Evolutionary conservation across 768 basidiomycete species (phyloP).

Genomic region (Rubroboletus pulcherrimus): DNA sequence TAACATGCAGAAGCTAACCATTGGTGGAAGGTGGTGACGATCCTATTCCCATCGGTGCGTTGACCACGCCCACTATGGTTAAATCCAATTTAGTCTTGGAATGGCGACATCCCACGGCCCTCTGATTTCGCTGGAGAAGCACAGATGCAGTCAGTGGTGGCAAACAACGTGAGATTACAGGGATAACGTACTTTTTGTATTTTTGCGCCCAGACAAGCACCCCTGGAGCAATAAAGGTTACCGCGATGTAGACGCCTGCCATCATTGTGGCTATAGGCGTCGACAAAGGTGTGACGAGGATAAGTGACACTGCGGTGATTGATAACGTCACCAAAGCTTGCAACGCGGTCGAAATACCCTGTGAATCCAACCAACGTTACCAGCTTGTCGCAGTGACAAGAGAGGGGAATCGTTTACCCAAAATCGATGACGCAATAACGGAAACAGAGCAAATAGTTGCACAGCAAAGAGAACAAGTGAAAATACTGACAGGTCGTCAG

Average conservation of each 20-base stretch:
- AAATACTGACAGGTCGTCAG: slow-evolving; percentile 82
- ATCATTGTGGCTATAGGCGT: slow-evolving; percentile 52
- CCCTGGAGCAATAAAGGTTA: slow-evolving; percentile 71
- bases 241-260: slow-evolving; percentile 44
- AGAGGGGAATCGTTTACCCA: slow-evolving; percentile 44
- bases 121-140: slow-evolving; percentile 69
- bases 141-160: slow-evolving; percentile 7
- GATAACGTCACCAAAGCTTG: slow-evolving; percentile 52
- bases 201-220: slow-evolving; percentile 80
- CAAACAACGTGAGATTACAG: slow-evolving; percentile 8
- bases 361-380: slow-evolving; percentile 15
- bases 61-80: slow-evolving; percentile 23
- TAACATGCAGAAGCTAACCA: slow-evolving; percentile 10
- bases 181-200: slow-evolving; percentile 72
- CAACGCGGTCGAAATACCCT: slow-evolving; percentile 47
- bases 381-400: slow-evolving; percentile 9
- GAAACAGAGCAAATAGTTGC: slow-evolving; percentile 80
- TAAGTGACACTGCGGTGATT: slow-evolving; percentile 48
- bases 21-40: slow-evolving; percentile 25
- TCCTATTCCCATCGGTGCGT: slow-evolving; percentile 26
- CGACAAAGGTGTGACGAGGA: slow-evolving; percentile 53
- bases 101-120: slow-evolving; percentile 90
- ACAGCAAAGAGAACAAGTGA: slow-evolving; percentile 83
- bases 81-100: slow-evolving; percentile 56
- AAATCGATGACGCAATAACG: slow-evolving; percentile 68